phyloP scores from a whole-genome alignment of 495 filamentous ascomycete genomes.

The Daldinia caldariorum region DNA sequence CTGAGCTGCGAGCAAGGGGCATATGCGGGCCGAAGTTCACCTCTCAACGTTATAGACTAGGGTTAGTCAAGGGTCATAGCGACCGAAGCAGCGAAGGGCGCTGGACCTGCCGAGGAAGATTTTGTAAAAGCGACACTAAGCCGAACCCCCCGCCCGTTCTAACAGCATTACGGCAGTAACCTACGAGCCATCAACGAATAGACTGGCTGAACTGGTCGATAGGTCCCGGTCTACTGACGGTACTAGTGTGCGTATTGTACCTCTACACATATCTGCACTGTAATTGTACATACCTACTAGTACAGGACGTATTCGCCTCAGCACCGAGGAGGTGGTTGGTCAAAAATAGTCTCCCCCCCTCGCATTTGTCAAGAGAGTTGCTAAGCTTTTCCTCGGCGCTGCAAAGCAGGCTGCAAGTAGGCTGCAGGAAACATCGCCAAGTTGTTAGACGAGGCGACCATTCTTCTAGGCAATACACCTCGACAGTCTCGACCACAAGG shows the following conservation, averaged over 20 bases:
- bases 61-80: conserved; percentile 1
- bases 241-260: too few species aligned
- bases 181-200: background rate
- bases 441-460: conserved; percentile 4
- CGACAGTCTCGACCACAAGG: conserved; percentile 29
- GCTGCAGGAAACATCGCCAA: conserved; percentile 33
- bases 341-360: conserved; percentile 11
- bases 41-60: conserved; percentile 21
- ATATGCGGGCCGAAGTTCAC: conserved; percentile 35
- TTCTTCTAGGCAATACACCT: conserved; percentile 31
- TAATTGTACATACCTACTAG: too few species aligned
- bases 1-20: background rate
- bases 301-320: background rate
- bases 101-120: conserved; percentile 26
- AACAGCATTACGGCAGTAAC: background rate
- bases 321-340: conserved; percentile 25
- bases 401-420: conserved; percentile 36
- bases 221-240: background rate
- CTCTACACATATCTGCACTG: too few species aligned
- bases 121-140: conserved; percentile 13
- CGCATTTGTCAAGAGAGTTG: conserved; percentile 7
- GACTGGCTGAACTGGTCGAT: background rate
- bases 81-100: conserved; percentile 32
- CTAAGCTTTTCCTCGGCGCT: conserved; percentile 46
- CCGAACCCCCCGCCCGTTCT: conserved; percentile 15